Percentiles rank a stretch among this genome's conserved stretches.
phyloP scores from a whole-genome alignment of 129 eudicot species.

The Flaveria linearis region DNA sequence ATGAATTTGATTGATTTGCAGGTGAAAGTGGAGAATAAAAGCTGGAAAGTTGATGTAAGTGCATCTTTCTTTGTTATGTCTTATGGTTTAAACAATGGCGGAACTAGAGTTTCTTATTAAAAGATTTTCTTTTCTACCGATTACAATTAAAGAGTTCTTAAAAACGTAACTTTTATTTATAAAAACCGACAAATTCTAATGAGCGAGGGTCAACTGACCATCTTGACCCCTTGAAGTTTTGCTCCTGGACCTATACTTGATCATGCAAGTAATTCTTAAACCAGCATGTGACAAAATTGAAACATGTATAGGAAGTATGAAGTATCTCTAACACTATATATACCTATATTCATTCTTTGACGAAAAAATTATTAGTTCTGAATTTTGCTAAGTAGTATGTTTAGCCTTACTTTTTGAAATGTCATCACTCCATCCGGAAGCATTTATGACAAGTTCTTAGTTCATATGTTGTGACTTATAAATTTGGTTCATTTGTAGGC shows the following conservation, averaged over 20 bases:
- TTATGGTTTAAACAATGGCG: background rate
- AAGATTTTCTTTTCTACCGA: no score
- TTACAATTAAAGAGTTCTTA: no score
- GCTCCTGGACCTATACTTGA: background rate
- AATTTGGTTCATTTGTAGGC: slow-evolving; percentile 49
- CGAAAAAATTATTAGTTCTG: background rate
- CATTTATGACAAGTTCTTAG: background rate
- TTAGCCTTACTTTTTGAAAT: background rate
- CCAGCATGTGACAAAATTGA: background rate
- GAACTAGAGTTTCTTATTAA: no score
- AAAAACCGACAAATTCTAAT: no score
- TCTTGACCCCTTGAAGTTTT: no score
- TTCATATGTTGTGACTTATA: background rate
- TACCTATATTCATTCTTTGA: background rate
- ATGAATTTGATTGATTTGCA: slow-evolving; percentile 41
- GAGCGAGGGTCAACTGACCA: no score
- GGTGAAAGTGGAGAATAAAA: slow-evolving; percentile 90
- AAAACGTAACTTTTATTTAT: no score
- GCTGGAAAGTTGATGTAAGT: slow-evolving; percentile 91
- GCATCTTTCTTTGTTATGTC: background rate
- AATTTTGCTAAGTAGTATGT: background rate
- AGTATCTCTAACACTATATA: no score
- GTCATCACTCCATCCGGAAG: background rate
- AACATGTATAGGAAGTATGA: background rate
- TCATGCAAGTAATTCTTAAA: background rate